Evolutionary conservation across 306 rosid genomes (phyloP), one percentile per base, ranked within the genome.

Genomic region (Casuarina equisetifolia): DNA sequence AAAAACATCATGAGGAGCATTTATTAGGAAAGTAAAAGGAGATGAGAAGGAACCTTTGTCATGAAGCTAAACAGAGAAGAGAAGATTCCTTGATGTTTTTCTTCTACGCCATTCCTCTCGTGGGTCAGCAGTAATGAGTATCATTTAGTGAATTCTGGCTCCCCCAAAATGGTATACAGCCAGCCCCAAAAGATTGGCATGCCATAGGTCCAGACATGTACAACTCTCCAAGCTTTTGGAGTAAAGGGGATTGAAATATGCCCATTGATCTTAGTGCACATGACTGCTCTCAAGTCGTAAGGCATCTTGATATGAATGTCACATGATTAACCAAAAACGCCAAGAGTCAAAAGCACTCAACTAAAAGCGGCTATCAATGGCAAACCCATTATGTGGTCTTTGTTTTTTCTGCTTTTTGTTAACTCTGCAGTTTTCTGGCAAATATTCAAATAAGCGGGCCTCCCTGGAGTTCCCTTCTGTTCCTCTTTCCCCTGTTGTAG

Each of bases 201-300:
- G 2, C 50, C 32, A 2, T 17, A 39, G 69, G 78, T 69, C 19
- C 39, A 69, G 57, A 84, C 79, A 59, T 48, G 54, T 32, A 66
- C 70, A 66, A 66, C 19, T 70, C 83, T 89, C 82, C 79, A 81
- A 81, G 71, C 43, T 66, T 74, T 38, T 0, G 62, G 89, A 64
- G 67, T 17, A 76, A 55, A 48, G 79, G 53, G 48, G 40, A 54
- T 3, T 32, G 11, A 57, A 76, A 77, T 76, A 51, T 81, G 82
- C 74, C 71, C 67, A 48, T 78, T 77, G 86, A 77, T 76, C 16
- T 48, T 68, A 80, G 87, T 80, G 92, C 85, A 61, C 83, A 74
- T 13, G 54, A 78, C 82, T 80, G 83, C 75, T 82, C 54, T 6
- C 20, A 44, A 66, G 79, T 86, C 83, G 62, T 45, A 57, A 69